Percentiles rank a stretch among this genome's conserved stretches.
Evolutionary conservation across 2,329 filamentous ascomycete species (phyloP).

Genomic region (Hymenoscyphus scutula): DNA sequence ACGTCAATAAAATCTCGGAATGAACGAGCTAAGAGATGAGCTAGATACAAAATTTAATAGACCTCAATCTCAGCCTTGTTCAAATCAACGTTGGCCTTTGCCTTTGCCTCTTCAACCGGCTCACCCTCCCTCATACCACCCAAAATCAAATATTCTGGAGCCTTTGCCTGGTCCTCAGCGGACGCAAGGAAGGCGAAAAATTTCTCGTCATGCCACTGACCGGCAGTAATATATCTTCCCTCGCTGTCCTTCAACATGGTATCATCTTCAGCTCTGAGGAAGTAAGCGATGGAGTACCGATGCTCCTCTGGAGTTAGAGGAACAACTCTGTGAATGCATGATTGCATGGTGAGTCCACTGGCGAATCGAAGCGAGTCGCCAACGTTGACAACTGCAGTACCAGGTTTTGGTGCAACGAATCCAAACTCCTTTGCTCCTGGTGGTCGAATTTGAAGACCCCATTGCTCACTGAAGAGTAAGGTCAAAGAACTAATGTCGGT

Average conservation of each 20-base stretch:
- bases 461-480: slow-evolving; percentile 50
- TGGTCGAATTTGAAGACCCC: slow-evolving; percentile 53
- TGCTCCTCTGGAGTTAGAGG: slow-evolving; percentile 51
- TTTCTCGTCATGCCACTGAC: slow-evolving; percentile 55
- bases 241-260: slow-evolving; percentile 55
- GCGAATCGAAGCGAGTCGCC: slow-evolving; percentile 58
- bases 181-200: slow-evolving; percentile 45
- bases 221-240: slow-evolving; percentile 52
- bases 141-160: slow-evolving; percentile 48
- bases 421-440: slow-evolving; percentile 49
- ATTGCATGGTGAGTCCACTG: slow-evolving; percentile 51
- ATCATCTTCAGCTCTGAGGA: slow-evolving; percentile 55
- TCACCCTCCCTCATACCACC: slow-evolving; percentile 49
- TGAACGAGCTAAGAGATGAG: neutral
- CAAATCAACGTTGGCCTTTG: neutral
- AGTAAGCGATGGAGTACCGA: slow-evolving; percentile 59
- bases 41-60: neutral
- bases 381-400: slow-evolving; percentile 55
- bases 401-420: slow-evolving; percentile 45
- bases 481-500: slow-evolving; percentile 56
- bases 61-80: neutral
- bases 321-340: slow-evolving; percentile 57
- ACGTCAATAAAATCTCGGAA: neutral
- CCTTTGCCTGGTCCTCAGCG: slow-evolving; percentile 46
- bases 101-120: slow-evolving; percentile 1